A percentile compares a stretch with the other conserved stretches of the same genome.
These are phyloP conservation scores for Prorocentrum cordatum DNA, from an alignment of 169 alveolate genomes.

Conservation along the genomic window DNA sequence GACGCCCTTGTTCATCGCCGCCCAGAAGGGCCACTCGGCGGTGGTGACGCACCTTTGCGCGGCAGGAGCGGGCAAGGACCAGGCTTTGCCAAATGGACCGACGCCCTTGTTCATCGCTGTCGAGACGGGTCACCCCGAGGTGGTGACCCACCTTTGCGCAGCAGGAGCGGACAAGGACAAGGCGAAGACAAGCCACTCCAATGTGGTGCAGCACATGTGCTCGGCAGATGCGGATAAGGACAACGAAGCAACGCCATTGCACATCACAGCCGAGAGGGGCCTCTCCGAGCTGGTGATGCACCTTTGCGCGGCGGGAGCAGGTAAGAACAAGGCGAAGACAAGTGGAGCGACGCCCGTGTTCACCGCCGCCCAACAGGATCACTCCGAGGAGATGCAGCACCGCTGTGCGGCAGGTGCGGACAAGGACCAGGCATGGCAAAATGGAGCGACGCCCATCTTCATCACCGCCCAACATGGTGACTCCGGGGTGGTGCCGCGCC, in stretches of 20 bases:
- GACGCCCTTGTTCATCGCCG: background rate
- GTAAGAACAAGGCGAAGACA: background rate
- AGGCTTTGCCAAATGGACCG: background rate
- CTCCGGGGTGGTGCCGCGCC: no score
- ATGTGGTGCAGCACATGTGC: background rate
- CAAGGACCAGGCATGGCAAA: no score
- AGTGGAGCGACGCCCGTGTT: no score
- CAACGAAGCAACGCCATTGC: background rate
- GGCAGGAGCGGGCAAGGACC: background rate
- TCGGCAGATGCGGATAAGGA: background rate
- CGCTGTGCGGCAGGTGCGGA: no score
- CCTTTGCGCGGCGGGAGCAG: background rate
- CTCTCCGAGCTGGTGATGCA: background rate
- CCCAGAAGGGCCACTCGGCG: background rate
- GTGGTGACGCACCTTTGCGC: background rate
- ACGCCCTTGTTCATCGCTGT: background rate
- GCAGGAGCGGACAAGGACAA: background rate
- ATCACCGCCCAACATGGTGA: no score
- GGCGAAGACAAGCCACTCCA: background rate
- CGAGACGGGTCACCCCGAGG: background rate
- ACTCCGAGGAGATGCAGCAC: no score
- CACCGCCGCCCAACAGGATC: no score
- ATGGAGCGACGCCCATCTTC: no score
- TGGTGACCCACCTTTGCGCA: background rate
- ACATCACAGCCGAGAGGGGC: background rate